Conservation (phyloP, 441 rosid genomes). For the Capsella rubella region DNA sequence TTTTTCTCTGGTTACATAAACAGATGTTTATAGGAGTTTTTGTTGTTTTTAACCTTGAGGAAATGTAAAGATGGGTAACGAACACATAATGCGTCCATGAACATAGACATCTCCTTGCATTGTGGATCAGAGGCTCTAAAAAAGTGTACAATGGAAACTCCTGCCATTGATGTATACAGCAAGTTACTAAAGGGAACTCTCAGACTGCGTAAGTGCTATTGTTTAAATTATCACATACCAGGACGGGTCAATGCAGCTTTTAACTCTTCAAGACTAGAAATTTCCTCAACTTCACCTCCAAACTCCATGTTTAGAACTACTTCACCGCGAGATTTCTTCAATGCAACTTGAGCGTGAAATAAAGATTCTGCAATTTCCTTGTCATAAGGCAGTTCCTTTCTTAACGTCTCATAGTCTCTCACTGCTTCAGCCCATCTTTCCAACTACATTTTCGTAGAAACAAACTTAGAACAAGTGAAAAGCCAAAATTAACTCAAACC, state of each 20-base stretch:
- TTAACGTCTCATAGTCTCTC: slow-evolving; percentile 80
- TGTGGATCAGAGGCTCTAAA: slow-evolving; percentile 62
- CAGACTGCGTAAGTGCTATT: slow-evolving; percentile 6
- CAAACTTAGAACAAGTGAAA: background rate
- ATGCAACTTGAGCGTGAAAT: slow-evolving; percentile 81
- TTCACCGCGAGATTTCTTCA: slow-evolving; percentile 92
- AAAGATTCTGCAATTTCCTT: slow-evolving; percentile 86
- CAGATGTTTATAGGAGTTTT: slow-evolving; percentile 3
- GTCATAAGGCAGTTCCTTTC: slow-evolving; percentile 82
- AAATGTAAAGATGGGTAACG: slow-evolving; percentile 87
- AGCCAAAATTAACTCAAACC: background rate
- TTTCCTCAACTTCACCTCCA: slow-evolving; percentile 90
- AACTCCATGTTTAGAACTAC: slow-evolving; percentile 86
- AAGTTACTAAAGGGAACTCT: background rate
- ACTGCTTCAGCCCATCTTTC: slow-evolving; percentile 89
- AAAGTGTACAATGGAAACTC: slow-evolving; percentile 81
- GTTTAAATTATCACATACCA: slow-evolving; percentile 48
- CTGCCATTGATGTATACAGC: slow-evolving; percentile 47
- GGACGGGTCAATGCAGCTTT: slow-evolving; percentile 65
- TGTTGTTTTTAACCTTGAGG: slow-evolving; percentile 64
- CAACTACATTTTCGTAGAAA: slow-evolving; percentile 50
- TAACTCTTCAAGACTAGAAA: slow-evolving; percentile 75
- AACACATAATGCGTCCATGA: slow-evolving; percentile 72
- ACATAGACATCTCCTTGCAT: slow-evolving; percentile 81
- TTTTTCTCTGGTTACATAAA: slow-evolving; percentile 1